These are phyloP conservation scores for Penicillium frequentans DNA, from an alignment of 2,329 filamentous ascomycete genomes.

Conservation along the genomic window DNA sequence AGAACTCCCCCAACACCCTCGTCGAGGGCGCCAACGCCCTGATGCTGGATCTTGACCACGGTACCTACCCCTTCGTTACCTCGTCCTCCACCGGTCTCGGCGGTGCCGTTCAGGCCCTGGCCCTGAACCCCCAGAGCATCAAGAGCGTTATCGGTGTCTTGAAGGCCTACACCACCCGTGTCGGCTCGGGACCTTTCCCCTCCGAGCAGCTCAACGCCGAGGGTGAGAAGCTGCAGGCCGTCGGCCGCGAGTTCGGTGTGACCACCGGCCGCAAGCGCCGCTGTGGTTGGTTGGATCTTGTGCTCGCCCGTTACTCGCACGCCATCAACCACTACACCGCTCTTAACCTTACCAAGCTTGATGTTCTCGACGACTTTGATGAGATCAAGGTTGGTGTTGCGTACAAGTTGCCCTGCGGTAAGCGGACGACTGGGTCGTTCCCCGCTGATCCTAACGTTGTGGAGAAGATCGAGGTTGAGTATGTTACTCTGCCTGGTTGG, in stretches of 20 bases:
- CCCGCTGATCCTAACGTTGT: slow-evolving; percentile 57
- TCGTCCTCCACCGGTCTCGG: slow-evolving; percentile 50
- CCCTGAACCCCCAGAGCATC: slow-evolving; percentile 58
- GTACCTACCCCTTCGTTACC: slow-evolving; percentile 53
- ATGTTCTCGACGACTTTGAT: slow-evolving; percentile 64
- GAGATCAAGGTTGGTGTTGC: slow-evolving; percentile 62
- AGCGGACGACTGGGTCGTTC: slow-evolving; percentile 53
- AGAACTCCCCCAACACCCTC: slow-evolving; percentile 56
- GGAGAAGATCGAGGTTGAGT: slow-evolving; percentile 56
- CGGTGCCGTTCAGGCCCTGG: slow-evolving; percentile 58
- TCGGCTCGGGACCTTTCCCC: slow-evolving; percentile 62
- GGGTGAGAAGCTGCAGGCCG: slow-evolving; percentile 57
- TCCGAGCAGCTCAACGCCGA: slow-evolving; percentile 59
- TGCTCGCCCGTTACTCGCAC: slow-evolving; percentile 63
- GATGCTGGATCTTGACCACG: slow-evolving; percentile 60
- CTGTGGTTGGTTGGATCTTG: slow-evolving; percentile 66
- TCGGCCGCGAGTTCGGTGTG: slow-evolving; percentile 58
- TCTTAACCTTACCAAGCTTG: slow-evolving; percentile 65
- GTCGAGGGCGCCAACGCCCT: slow-evolving; percentile 65
- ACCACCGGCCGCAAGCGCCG: slow-evolving; percentile 62
- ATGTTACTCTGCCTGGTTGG: slow-evolving; percentile 63
- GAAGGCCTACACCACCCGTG: slow-evolving; percentile 65
- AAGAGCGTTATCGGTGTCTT: slow-evolving; percentile 62
- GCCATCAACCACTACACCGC: slow-evolving; percentile 54
- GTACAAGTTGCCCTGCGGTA: slow-evolving; percentile 55